These are phyloP conservation scores for Henckelia pumila DNA, from an alignment of 257 asterid genomes.

Conservation along the genomic window DNA sequence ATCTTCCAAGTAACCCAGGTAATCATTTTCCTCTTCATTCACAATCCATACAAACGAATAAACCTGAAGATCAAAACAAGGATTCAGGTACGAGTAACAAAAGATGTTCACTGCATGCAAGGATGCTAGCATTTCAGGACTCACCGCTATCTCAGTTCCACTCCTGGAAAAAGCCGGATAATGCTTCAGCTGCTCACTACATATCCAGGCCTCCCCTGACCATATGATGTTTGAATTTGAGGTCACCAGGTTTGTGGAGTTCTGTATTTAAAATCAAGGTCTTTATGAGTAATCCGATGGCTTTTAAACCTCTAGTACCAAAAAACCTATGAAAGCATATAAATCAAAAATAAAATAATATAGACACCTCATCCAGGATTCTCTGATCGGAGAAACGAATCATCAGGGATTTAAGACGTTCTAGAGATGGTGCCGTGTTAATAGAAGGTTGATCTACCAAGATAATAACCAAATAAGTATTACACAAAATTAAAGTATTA, in stretches of 20 bases:
- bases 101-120: not conserved
- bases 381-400: conserved; percentile 31
- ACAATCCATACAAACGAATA: conserved; percentile 43
- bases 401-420: conserved; percentile 14
- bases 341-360: not conserved
- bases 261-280: conserved; percentile 26
- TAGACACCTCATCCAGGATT: conserved; percentile 21
- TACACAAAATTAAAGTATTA: no score
- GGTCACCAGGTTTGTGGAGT: conserved; percentile 20
- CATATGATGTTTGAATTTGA: conserved; percentile 36
- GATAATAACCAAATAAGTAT: not conserved
- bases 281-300: conserved; percentile 14
- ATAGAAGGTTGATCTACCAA: conserved; percentile 29
- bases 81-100: conserved; percentile 19
- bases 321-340: not conserved
- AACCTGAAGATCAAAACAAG: conserved; percentile 34
- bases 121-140: conserved; percentile 22
- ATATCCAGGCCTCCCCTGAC: conserved; percentile 49
- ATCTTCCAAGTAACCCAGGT: conserved; percentile 48
- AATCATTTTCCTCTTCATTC: conserved; percentile 27
- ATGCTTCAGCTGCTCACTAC: conserved; percentile 49
- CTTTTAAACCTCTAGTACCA: conserved; percentile 3
- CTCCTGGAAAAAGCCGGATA: conserved; percentile 44
- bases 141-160: conserved; percentile 41
- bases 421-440: conserved; percentile 20